Conservation (phyloP, 495 filamentous ascomycete genomes). For the Penicillium cosmopolitanum region DNA sequence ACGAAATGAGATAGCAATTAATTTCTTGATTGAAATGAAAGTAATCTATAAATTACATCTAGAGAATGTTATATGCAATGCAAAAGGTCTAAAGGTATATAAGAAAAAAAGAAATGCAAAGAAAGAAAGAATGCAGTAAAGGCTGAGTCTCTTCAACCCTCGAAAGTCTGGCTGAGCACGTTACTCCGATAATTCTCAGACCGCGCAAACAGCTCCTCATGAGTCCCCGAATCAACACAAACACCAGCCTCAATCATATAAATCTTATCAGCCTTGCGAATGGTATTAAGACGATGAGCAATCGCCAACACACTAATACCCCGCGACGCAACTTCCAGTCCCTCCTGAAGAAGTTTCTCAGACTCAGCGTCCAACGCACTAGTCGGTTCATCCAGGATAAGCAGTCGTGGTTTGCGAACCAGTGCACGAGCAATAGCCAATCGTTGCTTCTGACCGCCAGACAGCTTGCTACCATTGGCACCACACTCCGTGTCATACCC, state of each 20-base stretch:
- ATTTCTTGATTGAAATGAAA: background rate
- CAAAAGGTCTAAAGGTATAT: conserved; percentile 26
- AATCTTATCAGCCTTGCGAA: conserved; percentile 74
- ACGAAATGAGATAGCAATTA: background rate
- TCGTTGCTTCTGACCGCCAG: conserved; percentile 78
- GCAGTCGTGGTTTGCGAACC: conserved; percentile 69
- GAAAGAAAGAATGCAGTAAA: conserved; percentile 6
- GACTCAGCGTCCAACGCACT: conserved; percentile 72
- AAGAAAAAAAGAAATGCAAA: background rate
- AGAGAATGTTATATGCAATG: conserved; percentile 3
- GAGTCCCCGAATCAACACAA: conserved; percentile 69
- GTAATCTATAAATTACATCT: conserved; percentile 1
- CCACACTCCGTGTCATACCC: conserved; percentile 69
- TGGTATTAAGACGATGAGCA: conserved; percentile 75
- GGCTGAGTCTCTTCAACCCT: background rate
- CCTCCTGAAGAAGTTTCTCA: conserved; percentile 73
- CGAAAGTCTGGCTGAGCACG: conserved; percentile 45
- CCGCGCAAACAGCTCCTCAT: conserved; percentile 64
- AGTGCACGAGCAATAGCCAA: conserved; percentile 78
- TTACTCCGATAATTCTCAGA: conserved; percentile 63
- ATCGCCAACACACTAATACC: conserved; percentile 79
- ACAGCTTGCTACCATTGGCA: conserved; percentile 64
- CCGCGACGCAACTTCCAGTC: conserved; percentile 64
- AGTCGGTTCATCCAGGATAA: conserved; percentile 82
- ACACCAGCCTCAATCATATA: conserved; percentile 71